A percentile compares a stretch with the other conserved stretches of the same genome.
These are phyloP conservation scores for Eucalyptus melliodora DNA, from an alignment of 345 rosid genomes.

Conservation along the genomic window DNA sequence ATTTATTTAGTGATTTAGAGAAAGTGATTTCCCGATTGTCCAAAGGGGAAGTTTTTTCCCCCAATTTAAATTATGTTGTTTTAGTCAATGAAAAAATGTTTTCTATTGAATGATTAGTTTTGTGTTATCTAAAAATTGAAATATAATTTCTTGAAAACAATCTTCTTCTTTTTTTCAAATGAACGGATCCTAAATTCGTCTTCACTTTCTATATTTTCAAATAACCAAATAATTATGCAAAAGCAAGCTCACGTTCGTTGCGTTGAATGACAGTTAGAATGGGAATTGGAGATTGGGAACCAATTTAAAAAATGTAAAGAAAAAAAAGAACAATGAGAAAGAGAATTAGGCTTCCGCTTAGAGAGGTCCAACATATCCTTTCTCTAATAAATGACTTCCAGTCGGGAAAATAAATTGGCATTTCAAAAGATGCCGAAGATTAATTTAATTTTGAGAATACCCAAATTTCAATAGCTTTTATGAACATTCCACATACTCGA, in stretches of 20 bases:
- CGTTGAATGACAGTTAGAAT: neutral
- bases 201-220: neutral
- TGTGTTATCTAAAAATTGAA: neutral
- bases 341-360: neutral
- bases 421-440: neutral
- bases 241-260: neutral
- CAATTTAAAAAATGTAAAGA: neutral
- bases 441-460: neutral
- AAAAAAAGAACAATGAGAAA: neutral
- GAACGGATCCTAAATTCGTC: neutral
- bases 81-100: neutral
- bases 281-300: neutral
- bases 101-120: neutral
- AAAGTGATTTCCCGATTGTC: rapidly evolving
- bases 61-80: neutral
- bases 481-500: neutral
- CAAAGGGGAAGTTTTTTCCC: neutral
- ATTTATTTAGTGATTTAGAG: neutral
- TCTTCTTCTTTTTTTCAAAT: neutral
- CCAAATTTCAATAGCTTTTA: neutral
- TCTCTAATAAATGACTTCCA: neutral
- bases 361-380: neutral
- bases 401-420: neutral
- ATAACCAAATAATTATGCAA: neutral
- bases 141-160: neutral